Conservation (phyloP, 2,329 filamentous ascomycete species). For the Periconia macrospinosa region DNA sequence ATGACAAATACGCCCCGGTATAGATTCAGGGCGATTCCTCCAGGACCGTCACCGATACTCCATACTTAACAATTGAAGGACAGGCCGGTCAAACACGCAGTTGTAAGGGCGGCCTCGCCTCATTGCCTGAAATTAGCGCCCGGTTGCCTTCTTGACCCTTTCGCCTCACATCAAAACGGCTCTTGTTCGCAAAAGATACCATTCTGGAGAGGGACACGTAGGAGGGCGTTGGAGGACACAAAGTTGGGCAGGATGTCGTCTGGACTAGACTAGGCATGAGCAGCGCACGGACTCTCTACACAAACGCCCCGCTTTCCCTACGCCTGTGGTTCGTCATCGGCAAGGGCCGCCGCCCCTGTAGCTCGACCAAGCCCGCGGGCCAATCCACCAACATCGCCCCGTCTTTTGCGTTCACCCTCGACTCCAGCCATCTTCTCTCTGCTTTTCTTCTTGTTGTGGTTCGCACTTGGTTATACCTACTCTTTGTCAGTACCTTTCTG, state of each 20-base stretch:
- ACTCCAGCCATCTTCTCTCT: neutral
- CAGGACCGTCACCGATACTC: neutral
- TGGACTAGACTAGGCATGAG: no score
- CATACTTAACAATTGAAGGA: neutral
- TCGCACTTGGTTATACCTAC: no score
- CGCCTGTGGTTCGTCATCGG: neutral
- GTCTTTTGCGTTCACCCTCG: neutral
- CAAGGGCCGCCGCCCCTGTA: neutral
- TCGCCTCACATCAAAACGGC: no score
- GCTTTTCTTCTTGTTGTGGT: no score
- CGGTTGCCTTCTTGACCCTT: conserved; percentile 1
- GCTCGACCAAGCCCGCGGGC: neutral
- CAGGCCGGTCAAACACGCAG: neutral
- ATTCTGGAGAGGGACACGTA: no score
- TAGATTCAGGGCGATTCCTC: neutral
- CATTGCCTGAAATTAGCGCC: conserved; percentile 4
- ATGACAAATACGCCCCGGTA: no score
- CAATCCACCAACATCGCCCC: neutral
- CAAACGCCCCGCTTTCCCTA: neutral
- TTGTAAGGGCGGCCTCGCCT: conserved; percentile 4
- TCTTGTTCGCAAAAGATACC: no score
- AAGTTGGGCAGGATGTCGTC: no score
- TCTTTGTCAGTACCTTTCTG: no score
- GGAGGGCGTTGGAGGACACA: no score
- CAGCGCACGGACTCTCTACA: no score